Conservation (phyloP, 805 yeast genomes). For the Candida piceae region DNA sequence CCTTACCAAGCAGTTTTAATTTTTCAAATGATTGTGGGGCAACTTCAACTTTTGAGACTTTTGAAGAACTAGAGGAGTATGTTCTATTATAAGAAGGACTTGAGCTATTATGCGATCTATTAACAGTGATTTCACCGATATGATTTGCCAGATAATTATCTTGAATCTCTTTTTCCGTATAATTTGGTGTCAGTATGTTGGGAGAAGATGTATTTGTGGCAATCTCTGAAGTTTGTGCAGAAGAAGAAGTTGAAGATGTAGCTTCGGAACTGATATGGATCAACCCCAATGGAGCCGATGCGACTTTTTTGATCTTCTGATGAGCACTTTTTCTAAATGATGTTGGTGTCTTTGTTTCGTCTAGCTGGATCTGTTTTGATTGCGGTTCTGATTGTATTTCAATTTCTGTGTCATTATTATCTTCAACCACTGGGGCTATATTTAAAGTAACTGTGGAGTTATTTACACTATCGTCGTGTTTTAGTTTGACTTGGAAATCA, state of each 20-base stretch:
- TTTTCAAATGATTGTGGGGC: conserved; percentile 85
- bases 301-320: conserved; percentile 60
- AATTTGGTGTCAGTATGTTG: not conserved
- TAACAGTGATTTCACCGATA: conserved; percentile 32
- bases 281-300: conserved; percentile 74
- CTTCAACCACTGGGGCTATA: no score
- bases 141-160: conserved; percentile 28
- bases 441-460: conserved; percentile 23
- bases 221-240: conserved; percentile 9
- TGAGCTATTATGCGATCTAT: conserved; percentile 38
- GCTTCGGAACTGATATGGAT: conserved; percentile 28
- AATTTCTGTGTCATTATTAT: no score
- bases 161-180: no score
- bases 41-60: conserved; percentile 72
- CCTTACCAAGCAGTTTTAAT: conserved; percentile 86
- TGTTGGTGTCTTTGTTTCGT: not conserved
- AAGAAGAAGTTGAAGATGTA: conserved; percentile 2
- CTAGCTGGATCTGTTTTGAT: conserved; percentile 1
- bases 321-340: conserved; percentile 15
- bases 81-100: conserved; percentile 40
- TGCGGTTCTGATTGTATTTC: not conserved
- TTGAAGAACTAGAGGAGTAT: conserved; percentile 71
- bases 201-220: conserved; percentile 4
- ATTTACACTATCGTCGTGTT: conserved; percentile 29
- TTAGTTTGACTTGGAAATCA: conserved; percentile 26